phyloP scores from a whole-genome alignment of 2,329 filamentous ascomycete genomes.

The Neofusicoccum cordaticola region DNA sequence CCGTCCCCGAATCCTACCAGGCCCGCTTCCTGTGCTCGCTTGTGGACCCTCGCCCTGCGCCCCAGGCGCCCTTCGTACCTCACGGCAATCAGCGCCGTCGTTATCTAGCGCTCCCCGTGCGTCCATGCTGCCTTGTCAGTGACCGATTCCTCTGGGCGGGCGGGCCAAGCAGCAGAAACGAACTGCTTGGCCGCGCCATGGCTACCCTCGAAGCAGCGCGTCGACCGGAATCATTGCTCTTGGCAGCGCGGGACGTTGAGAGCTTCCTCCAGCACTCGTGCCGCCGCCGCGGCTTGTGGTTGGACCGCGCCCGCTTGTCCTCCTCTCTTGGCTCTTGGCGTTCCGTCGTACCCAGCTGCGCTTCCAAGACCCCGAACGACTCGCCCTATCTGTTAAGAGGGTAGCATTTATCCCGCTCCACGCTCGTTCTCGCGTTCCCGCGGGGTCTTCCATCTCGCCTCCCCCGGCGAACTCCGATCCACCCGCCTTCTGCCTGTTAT shows the following conservation, averaged over 20 bases:
- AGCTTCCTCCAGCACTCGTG: neutral
- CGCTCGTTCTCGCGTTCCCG: neutral
- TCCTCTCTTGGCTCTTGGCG: slow-evolving; percentile 5
- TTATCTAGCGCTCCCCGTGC: slow-evolving; percentile 2
- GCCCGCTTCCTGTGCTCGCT: neutral
- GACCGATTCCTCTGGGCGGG: neutral
- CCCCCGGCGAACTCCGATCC: neutral
- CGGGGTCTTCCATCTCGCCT: neutral
- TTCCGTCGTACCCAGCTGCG: neutral
- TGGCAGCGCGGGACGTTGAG: neutral
- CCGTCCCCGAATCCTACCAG: neutral
- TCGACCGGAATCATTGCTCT: neutral
- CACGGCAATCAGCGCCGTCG: neutral
- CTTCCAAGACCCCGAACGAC: neutral
- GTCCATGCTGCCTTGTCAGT: neutral
- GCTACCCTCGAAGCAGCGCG: neutral
- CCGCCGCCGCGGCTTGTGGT: neutral
- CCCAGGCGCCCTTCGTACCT: neutral
- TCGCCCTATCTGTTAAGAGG: neutral
- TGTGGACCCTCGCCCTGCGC: neutral
- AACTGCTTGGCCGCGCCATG: neutral
- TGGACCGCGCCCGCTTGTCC: neutral
- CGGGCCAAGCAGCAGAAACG: neutral
- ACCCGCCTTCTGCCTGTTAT: neutral
- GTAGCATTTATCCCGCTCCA: neutral